Evolutionary conservation across 495 filamentous ascomycete species (phyloP), one percentile per base, ranked within the genome.

Genomic region (Penicillium flavigenum): DNA sequence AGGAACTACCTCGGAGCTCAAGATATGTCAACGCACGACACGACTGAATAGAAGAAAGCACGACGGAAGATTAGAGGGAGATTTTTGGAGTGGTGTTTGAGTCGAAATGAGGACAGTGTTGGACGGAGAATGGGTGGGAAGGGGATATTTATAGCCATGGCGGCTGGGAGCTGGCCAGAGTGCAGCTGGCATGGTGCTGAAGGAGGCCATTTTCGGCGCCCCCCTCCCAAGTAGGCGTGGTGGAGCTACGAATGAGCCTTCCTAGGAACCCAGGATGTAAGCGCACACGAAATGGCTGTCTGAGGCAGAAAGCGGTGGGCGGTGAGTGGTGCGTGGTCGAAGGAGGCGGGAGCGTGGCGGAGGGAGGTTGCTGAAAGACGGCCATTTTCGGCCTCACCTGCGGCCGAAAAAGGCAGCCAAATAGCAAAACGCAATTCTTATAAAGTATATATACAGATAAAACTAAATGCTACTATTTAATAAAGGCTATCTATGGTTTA

Each of bases 111-210:
- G 54, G 45, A 27, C 0, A 49, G 45, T 49, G 54, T 50, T 51
- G 46, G 46, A 42, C 46, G 16, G 46, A 31, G 38, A 31, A 50
- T 57, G 54, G 22, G 3, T 24, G 22, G 22, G 54, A 57, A 50
- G 54, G 24, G 36, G 54, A 43, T 42, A 57, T 57, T 47, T 57
- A 48, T 48, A 53, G 47, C 54, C 38, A 57, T 57, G 38, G 54
- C 54, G 42, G 54, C 54, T 49, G 36, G 34, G 54, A n/a, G 9
- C 54, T 57, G 46, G 54, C 54, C 17, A 38, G 42, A n/a, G 29
- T 55, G 24, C 32, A 54, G 5, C 57, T 59, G 36, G 47, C 36
- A 19, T 44, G 10, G 54, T 50, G 47, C 47, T 49, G 47, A 57
- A 57, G 54, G 54, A 56, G 22, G 2, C 22, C 0, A 2, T 24